Base-by-base conservation (phyloP, 257 asterid species). In the Nicotiana paniculata region DNA sequence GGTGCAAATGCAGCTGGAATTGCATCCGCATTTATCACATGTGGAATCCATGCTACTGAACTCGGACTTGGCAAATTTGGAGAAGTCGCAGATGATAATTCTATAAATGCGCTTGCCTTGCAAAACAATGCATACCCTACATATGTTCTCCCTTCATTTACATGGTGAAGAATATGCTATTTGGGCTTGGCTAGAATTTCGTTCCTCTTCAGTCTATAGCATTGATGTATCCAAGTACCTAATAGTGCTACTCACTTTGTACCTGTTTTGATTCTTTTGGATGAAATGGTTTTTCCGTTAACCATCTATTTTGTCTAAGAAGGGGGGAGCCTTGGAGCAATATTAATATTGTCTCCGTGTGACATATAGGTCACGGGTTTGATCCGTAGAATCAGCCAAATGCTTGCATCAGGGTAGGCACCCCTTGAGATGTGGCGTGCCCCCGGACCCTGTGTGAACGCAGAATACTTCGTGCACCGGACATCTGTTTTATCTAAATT, bases 31-130 rank as follows among this genome's bases (percentile, higher is more conserved):
- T 88, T 96, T 81, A 83, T 90, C 64, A 92, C 97, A 4, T 85
- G 97, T 51, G 99, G 99, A 62, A 86, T 96, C 81, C 99, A 96
- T 85, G 94, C 97, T 37, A 75, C 91, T 59, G 97, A 96, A 84
- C 97, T 96, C 55, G 97, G 97, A 61, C 90, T 93, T 3, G n/a
- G 43, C 55, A 84, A 86, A 70, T 94, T 93, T 35, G 97, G 97
- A 84, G 95, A 94, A 83, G 85, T 86, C 30, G 97, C 92, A 5
- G 86, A 89, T 43, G 88, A 90, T 77, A 83, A 92, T 69, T 86
- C 88, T 51, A 88, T 94, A 80, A 84, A 18, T 53, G 91, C 95
- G 65, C 97, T 96, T 77, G 88, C 95, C 81, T 80, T 83, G 16
- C 88, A 87, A 83, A 86, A 87, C 21, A 90, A 89, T 80, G 98